Base-by-base conservation (phyloP, 768 basidiomycete genomes). In the Russula abietina region DNA sequence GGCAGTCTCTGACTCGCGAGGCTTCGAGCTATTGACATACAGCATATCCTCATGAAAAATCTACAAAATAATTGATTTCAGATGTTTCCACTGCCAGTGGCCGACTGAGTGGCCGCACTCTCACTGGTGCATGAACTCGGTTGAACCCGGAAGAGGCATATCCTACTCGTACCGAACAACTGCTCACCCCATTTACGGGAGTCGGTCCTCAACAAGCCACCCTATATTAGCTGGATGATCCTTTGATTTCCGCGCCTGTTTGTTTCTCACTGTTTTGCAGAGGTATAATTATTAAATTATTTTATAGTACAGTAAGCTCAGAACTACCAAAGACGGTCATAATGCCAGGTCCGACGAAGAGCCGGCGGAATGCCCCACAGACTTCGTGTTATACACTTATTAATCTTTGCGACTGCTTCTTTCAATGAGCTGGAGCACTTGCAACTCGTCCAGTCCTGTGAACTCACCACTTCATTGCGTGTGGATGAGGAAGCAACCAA, bases 131-230 rank as follows among this genome's bases (percentile, higher is more conserved):
- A 39, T 16, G 38, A 10, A 16, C 16, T 39, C n/a, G n/a, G n/a
- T n/a, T 8, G 38, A 16, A 16, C 38, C 16, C 16, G 38, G 38
- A 39, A 39, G 38, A 6, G 16, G 38, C 16, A 39, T 24, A 24
- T 11, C 14, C 22, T 5, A 26, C 46, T 33, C 51, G 19, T n/a
- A 55, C 8, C 1, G 10, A 17, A 33, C 12, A 56, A 8, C 28
- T 56, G 3, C 26, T 41, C 3, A 16, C 30, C 10, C 41, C 41
- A 51, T 2, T 39, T 58, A 7, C 28, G 56, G 2, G 43, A 63
- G n/a, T 57, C 62, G 32, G 54, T 63, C 12, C 36, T 45, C 26
- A 11, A 65, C 49, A 57, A 59, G 30, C 57, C 66, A 22, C 65
- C 69, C 1, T 67, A 26, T n/a, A 8, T 49, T 4, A 17, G 48